Base-by-base conservation (phyloP, 352 stramenopile genomes). In the Pythium brachiatum region DNA sequence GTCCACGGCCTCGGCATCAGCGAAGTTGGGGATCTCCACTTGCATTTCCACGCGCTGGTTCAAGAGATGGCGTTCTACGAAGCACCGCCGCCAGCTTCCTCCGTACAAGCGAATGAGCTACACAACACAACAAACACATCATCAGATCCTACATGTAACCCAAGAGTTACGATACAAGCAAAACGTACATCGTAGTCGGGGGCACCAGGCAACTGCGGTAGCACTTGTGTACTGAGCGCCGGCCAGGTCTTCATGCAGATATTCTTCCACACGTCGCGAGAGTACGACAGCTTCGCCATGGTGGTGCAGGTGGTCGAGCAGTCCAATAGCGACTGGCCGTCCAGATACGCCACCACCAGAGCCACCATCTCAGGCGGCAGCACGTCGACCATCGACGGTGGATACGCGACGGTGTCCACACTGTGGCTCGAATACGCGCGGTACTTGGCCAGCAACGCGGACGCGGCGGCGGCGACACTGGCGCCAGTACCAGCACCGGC, bases 31-130 rank as follows among this genome's bases (percentile, higher is more conserved):
- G 34, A 94, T 79, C 31, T 70, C 53, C 8, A 94, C 80, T 15
- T 58, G 66, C 5, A 89, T 74, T 39, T 90, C 75, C 0, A 77
- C 77, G 26, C 77, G 70, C 59, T 85, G 76, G 39, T 85, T 66
- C 16, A 66, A 70, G 2, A 26, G 29, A 53, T 91, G 78, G 27
- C 73, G 68, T 51, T 90, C 76, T 11, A 83, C 55, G 16, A 83
- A 92, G 57, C 83, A 92, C 21, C 75, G 64, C 50, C 82, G 79
- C 85, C 85, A 94, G 44, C 72, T 80, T 9, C 85, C 83, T 51
- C 83, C 78, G 46, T 92, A 94, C 11, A 91, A 50, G 5, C 82
- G 83, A 61, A 92, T 85, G 55, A 90, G 55, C 83, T 92, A 51
- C 20, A 18, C 21, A 11, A 44, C 56, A 51, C 15, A 47, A 52